A percentile compares a stretch with the other conserved stretches of the same genome.
Conservation (phyloP, 2,329 filamentous ascomycete genomes). For the Pestalotiopsis sp. region DNA sequence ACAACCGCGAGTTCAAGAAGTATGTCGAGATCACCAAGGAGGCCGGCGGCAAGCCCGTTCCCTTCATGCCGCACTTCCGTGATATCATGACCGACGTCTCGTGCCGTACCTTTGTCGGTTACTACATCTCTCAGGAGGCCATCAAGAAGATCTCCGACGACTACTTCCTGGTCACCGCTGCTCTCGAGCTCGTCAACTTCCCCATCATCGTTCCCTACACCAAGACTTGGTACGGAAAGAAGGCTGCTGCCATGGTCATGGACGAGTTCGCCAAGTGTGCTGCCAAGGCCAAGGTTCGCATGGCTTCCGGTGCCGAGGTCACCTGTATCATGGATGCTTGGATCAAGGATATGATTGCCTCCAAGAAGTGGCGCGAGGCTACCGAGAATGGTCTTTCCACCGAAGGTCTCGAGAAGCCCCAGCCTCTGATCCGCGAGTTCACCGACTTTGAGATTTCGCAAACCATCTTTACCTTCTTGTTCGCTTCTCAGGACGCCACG, state of each 20-base stretch:
- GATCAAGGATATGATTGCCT: constrained; percentile 87
- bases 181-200: constrained; percentile 97
- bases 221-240: constrained; percentile 97
- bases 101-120: constrained; percentile 93
- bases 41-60: constrained; percentile 71
- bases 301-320: constrained; percentile 84
- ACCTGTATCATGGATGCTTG: constrained; percentile 96
- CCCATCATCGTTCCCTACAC: constrained; percentile 94
- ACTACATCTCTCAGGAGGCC: constrained; percentile 89
- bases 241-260: constrained; percentile 89
- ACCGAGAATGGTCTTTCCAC: constrained; percentile 71
- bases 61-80: constrained; percentile 91
- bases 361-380: constrained; percentile 78
- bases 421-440: constrained; percentile 82
- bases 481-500: constrained; percentile 96
- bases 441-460: constrained; percentile 89
- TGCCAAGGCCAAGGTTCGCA: constrained; percentile 88
- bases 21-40: constrained; percentile 78
- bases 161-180: constrained; percentile 95
- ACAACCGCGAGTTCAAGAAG: constrained; percentile 80
- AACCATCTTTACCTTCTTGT: constrained; percentile 94
- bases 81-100: constrained; percentile 95
- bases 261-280: constrained; percentile 89
- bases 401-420: constrained; percentile 77
- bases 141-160: constrained; percentile 95